Evolutionary conservation across 805 yeast genomes (phyloP), one percentile per base, ranked within the genome.

Genomic region (Alloascoidea africana): DNA sequence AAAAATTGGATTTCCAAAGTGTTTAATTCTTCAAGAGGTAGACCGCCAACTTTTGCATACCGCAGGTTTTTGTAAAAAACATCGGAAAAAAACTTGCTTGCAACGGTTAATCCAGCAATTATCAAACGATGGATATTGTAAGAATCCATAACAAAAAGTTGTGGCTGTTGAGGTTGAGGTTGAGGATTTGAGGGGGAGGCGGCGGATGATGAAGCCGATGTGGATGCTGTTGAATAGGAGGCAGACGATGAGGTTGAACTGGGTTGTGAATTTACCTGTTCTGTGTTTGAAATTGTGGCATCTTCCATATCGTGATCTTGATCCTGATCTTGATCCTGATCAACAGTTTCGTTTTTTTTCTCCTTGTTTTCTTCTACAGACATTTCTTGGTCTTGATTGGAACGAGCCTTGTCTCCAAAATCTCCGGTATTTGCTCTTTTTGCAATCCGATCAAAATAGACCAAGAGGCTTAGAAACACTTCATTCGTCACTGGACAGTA

Each of bases 401-500:
- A n/a, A n/a, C n/a, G n/a, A n/a, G n/a, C n/a, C n/a, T n/a, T n/a
- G n/a, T n/a, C n/a, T n/a, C n/a, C n/a, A n/a, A n/a, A n/a, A n/a
- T n/a, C n/a, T 2, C 61, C 62, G 19, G 60, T 68, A 50, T 82
- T 80, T 33, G 91, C 85, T 43, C 83, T 68, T 51, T 83, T 83
- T 14, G 94, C 91, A 34, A 89, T 85, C 44, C 97, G 64, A 58
- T 91, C 99, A 60, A 91, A 86, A 56, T 91, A 91, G 18, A 91
- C 96, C 48, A 91, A 65, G 27, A 91, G 60, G 30, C 95, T 78
- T 36, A 91, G 61, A 56, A 87, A 91, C 23, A 91, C 97, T 54
- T 91, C 97, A 57, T 89, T 89, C 2, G 98, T 87, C n/a, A 91
- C 91, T 0, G 99, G 97, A 56, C 99, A 91, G 59, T 91, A 91